Evolutionary conservation across 805 yeast species (phyloP), one percentile per base, ranked within the genome.

Genomic region (Zygotorulaspora florentina): DNA sequence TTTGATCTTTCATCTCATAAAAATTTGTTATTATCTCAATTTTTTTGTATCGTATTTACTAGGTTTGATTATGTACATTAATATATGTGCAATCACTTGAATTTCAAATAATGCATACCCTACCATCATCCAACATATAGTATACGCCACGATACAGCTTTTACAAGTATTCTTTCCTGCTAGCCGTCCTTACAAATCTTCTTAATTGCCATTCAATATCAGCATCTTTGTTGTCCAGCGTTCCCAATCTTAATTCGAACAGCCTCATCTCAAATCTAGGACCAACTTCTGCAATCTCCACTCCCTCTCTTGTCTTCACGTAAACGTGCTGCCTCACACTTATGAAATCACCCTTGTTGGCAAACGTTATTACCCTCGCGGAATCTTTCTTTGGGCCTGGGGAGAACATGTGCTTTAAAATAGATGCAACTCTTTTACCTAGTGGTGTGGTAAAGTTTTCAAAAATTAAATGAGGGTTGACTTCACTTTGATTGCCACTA

Each of bases 191-290:
- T 39, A 89, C 87, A 58, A 90, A 93, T 58, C 97, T 81, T 66
- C 96, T 79, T 57, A 87, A 72, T 71, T 87, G 86, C 98, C 98
- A 93, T 65, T 93, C 99, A n/a, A 87, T 80, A 61, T 93, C 99
- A 9, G 97, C 96, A 65, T 93, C 97, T 69, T 87, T 87, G 65
- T 91, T 89, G 56, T 93, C 99, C 52, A 91, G 67, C 35, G 96
- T 87, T 2, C 99, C 97, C 55, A 93, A 73, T 59, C 83, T 78
- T 53, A 93, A 70, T 66, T 91, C 97, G 64, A 81, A 93, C 54
- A 93, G 70, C 63, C 89, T 79, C 98, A 93, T 90, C 68, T 93
- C 99, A 58, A 93, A 93, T 52, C 99, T 74, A n/a, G 99, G 99
- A 0, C 99, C 99, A 30, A 93, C 85, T 65, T 93, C 99, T 47